Base-by-base conservation (phyloP, 352 stramenopile species). In the Phytophthora uliginosa region DNA sequence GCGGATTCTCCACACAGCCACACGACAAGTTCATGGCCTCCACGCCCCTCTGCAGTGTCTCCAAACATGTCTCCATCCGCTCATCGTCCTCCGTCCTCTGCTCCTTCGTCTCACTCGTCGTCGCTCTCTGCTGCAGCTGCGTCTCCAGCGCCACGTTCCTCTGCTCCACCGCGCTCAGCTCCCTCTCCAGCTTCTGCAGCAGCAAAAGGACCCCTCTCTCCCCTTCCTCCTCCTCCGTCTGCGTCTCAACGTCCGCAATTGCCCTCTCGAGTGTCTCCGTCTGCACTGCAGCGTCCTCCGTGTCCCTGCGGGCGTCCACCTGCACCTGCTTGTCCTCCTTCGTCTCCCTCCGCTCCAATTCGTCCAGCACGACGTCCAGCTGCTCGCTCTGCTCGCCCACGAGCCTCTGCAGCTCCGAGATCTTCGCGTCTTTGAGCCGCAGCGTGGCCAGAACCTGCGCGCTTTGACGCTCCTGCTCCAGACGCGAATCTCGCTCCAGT, bases 281-380 rank as follows among this genome's bases (percentile, higher is more conserved):
- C 47, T 75, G 66, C 26, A 78, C 34, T 56, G 40, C 15, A 67
- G 51, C 56, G 48, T 71, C 57, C 56, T 65, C 60, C 18, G 28
- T 12, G 18, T 28, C 38, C 47, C 34, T 62, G 22, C 62, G 8
- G 28, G 20, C 40, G 9, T 38, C 40, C n/a, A 71, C 52, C 24
- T 75, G 71, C 40, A 67, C 62, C 15, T 34, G 55, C 3, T 61
- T 63, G 38, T 78, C 66, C 45, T 64, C 61, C 26, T 63, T 75
- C 7, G 60, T 78, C 55, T 71, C 71, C 66, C 60, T 56, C 6
- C 71, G 71, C 61, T 75, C 71, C 58, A 78, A 22, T 52, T 78
- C 71, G 51, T 78, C 71, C 61, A 78, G 42, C 28, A 78, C 54
- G 20, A 78, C 66, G 47, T 78, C 71, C 40, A 78, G 26, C 57